Evolutionary conservation across 257 asterid species (phyloP).

Genomic region (Solanum dulcamara): DNA sequence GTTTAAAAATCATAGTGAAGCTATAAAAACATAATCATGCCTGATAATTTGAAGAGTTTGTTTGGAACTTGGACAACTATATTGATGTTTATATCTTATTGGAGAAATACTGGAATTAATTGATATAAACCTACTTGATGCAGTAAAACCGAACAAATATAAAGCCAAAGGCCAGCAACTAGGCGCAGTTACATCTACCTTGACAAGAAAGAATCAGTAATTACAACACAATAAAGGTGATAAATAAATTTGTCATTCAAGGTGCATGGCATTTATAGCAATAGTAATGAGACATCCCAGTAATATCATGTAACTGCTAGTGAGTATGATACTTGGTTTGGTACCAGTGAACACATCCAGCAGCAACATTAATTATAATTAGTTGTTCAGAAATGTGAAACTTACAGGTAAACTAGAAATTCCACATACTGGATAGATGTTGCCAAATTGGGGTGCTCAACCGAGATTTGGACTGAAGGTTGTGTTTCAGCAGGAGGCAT

Average conservation of each 20-base stretch:
- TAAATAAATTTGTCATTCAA: not conserved
- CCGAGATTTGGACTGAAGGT: not conserved
- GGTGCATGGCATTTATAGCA: not conserved
- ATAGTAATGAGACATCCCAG: not conserved
- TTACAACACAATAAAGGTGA: not conserved
- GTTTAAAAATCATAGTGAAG: too few relatives aligned
- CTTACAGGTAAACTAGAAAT: slow-evolving; percentile 28
- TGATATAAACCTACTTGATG: too few relatives aligned
- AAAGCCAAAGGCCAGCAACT: too few relatives aligned
- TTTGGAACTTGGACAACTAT: too few relatives aligned
- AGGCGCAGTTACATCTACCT: too few relatives aligned
- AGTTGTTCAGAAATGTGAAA: not conserved
- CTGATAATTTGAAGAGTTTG: too few relatives aligned
- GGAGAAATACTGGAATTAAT: too few relatives aligned
- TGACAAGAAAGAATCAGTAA: not conserved
- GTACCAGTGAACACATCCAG: not conserved
- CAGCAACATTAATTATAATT: not conserved
- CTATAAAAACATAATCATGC: too few relatives aligned
- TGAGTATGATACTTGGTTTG: not conserved
- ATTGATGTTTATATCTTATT: too few relatives aligned
- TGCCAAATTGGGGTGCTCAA: not conserved
- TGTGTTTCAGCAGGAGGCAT: slow-evolving; percentile 5
- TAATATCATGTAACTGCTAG: not conserved
- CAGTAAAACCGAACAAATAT: too few relatives aligned
- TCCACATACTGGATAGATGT: slow-evolving; percentile 12